These are phyloP conservation scores for Hyphopichia buzzinii DNA, from an alignment of 1,139 yeast genomes.

Conservation along the genomic window DNA sequence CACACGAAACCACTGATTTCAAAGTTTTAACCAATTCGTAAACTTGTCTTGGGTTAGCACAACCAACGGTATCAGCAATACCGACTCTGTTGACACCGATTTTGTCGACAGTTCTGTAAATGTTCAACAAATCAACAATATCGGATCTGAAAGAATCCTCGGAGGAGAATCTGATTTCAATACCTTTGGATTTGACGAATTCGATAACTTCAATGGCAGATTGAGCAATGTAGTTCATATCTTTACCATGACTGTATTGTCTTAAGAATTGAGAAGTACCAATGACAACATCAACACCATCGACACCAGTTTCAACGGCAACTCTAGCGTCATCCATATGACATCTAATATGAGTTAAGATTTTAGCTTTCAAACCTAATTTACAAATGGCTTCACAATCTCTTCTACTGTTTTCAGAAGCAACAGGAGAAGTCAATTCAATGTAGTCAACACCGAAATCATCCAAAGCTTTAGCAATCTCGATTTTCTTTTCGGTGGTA, in stretches of 20 bases:
- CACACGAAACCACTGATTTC: slow-evolving; percentile 54
- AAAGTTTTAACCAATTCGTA: slow-evolving; percentile 59
- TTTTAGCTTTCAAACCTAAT: slow-evolving; percentile 52
- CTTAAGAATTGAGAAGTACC: slow-evolving; percentile 57
- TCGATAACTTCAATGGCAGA: slow-evolving; percentile 56
- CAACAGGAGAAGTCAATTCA: slow-evolving; percentile 58
- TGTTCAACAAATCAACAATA: slow-evolving; percentile 55
- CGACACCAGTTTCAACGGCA: slow-evolving; percentile 61
- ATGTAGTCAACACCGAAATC: slow-evolving; percentile 62
- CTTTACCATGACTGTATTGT: slow-evolving; percentile 54
- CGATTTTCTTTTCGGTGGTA: slow-evolving; percentile 51
- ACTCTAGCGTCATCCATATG: slow-evolving; percentile 60
- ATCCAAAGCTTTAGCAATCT: slow-evolving; percentile 57
- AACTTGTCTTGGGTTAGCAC: slow-evolving; percentile 62
- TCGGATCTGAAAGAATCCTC: slow-evolving; percentile 61
- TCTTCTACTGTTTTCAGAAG: slow-evolving; percentile 52
- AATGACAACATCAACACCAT: slow-evolving; percentile 59
- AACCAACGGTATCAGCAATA: slow-evolving; percentile 61
- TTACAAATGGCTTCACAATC: slow-evolving; percentile 61
- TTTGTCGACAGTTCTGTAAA: slow-evolving; percentile 56
- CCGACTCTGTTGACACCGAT: slow-evolving; percentile 61
- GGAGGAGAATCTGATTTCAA: slow-evolving; percentile 55
- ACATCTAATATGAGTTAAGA: slow-evolving; percentile 57
- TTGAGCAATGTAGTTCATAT: slow-evolving; percentile 52
- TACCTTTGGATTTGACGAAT: slow-evolving; percentile 56